Evolutionary conservation across 805 yeast genomes (phyloP), one percentile per base, ranked within the genome.

Genomic region (Spencermartinsiella europaea): DNA sequence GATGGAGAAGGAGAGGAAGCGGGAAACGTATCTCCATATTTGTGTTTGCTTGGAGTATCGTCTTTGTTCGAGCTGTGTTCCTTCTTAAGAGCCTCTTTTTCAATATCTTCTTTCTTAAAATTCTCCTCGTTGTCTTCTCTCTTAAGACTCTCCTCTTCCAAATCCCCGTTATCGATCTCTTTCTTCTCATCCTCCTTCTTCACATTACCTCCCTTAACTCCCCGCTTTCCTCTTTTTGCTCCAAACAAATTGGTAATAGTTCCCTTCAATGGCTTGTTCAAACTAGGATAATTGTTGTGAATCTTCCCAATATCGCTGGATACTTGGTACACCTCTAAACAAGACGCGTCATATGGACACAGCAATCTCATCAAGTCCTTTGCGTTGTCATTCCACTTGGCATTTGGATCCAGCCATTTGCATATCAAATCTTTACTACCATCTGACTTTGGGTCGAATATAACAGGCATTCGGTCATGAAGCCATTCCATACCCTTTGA

Each of bases 381-480:
- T 47, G 58, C 58, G n/a, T 51, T 33, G n/a, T 51, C 52, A 3
- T 44, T 37, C 58, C 57, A 52, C 21, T 25, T 27, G 14, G 37
- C 20, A 15, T 31, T 27, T 3, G 78, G 73, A 44, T 76, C 68
- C 31, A 88, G 63, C 96, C 96, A 90, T 2, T 60, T 56, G 3
- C 72, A 60, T 76, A 90, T 80, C 35, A 73, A 76, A n/a, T 67
- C 54, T 0, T 80, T 64, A 0, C 76, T 80, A 4, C 15, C 38
- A 2, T 52, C 55, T 12, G 31, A 25, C n/a, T 54, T 59, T 0
- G 87, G 85, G 22, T 69, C 72, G 4, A 88, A 46, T 12, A 87
- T 73, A 1, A 84, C 69, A 0, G 97, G 97, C 79, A 87, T 86
- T 21, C 97, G 70, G 1, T 68, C 64, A 61, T 90, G 96, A 2